Evolutionary conservation across 1,139 yeast species (phyloP).

Genomic region (Nakaseomyces delphensis): DNA sequence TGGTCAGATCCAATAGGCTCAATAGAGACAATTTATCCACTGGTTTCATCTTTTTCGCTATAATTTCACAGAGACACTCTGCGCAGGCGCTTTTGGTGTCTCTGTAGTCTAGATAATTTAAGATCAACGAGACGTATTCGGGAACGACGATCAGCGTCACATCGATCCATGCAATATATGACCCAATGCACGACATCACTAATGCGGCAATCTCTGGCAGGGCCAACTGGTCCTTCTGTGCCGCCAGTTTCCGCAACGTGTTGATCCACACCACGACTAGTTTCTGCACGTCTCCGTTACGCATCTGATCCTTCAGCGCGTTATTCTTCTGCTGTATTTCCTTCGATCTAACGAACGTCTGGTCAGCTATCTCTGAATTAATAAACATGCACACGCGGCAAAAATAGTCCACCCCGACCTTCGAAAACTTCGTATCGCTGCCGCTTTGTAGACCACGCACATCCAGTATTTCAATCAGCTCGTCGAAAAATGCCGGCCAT

Average conservation of each 20-base stretch:
- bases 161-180: constrained; percentile 93
- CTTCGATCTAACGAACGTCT: constrained; percentile 62
- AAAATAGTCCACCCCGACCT: constrained; percentile 62
- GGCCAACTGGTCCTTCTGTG: constrained; percentile 14
- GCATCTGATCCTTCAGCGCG: constrained; percentile 68
- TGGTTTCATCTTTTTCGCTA: constrained; percentile 88
- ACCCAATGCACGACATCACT: constrained; percentile 48
- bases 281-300: constrained; percentile 64
- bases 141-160: constrained; percentile 67
- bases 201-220: constrained; percentile 20
- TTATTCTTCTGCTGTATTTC: constrained; percentile 57
- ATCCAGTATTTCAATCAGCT: constrained; percentile 40
- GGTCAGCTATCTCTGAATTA: constrained; percentile 91
- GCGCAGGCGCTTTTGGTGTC: constrained; percentile 54
- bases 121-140: constrained; percentile 53
- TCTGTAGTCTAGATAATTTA: constrained; percentile 48
- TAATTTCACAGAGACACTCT: constrained; percentile 66
- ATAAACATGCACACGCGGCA: constrained; percentile 63
- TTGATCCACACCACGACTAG: constrained; percentile 63
- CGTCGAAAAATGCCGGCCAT: constrained; percentile 63
- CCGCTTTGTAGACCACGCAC: constrained; percentile 10
- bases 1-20: constrained; percentile 56
- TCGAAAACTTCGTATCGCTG: constrained; percentile 16
- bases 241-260: constrained; percentile 36
- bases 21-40: constrained; percentile 74